A percentile compares a stretch with the other conserved stretches of the same genome.
Evolutionary conservation across 345 rosid species (phyloP).

Genomic region (Eucalyptus lansdowneana): DNA sequence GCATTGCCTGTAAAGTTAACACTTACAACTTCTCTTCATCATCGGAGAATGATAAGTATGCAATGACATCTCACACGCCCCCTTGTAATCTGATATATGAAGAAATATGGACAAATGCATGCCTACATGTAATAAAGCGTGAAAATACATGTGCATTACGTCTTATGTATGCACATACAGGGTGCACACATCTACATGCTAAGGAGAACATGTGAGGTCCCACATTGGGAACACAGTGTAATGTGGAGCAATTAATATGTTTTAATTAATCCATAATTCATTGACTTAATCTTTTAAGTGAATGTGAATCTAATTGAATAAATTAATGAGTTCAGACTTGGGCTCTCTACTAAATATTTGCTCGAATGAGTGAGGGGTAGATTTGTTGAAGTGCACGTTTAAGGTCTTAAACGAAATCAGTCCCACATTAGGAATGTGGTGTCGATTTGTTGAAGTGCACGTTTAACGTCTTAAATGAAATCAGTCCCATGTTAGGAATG

Average conservation of each 20-base stretch:
- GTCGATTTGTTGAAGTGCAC: too few relatives aligned
- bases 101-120: neutral
- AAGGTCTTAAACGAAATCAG: too few relatives aligned
- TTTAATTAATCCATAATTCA: too few relatives aligned
- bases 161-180: neutral
- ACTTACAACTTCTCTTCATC: neutral
- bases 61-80: neutral
- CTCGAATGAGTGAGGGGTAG: too few relatives aligned
- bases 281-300: too few relatives aligned
- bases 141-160: neutral
- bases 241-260: neutral
- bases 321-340: too few relatives aligned
- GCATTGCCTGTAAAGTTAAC: neutral
- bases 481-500: too few relatives aligned
- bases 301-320: rapidly evolving
- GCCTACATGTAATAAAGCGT: neutral
- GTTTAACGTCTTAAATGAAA: too few relatives aligned
- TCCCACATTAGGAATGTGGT: too few relatives aligned
- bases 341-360: too few relatives aligned
- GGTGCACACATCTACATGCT: neutral
- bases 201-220: neutral
- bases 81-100: neutral
- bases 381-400: neutral
- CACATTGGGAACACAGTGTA: neutral
- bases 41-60: neutral